Evolutionary conservation across 177 flowering plant genomes (phyloP).

Genomic region (Tripterygium wilfordii): DNA sequence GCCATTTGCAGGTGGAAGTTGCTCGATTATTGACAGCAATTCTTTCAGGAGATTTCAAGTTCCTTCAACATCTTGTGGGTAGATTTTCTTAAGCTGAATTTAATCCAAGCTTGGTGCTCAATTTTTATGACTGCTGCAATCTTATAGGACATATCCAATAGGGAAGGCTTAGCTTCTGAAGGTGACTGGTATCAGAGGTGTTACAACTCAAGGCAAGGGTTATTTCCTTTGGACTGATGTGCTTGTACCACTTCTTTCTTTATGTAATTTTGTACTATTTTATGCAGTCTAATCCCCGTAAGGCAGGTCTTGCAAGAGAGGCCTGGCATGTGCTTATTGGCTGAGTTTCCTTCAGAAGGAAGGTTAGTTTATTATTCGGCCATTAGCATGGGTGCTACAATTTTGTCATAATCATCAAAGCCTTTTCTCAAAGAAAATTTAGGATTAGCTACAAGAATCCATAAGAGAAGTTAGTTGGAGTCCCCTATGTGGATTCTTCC

Average conservation of each 20-base stretch:
- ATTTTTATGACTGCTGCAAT: conserved; percentile 11
- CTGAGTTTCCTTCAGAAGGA: conserved; percentile 79
- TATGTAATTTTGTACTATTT: conserved; percentile 1
- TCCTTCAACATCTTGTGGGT: conserved; percentile 73
- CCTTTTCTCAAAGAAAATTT: too few relatives aligned
- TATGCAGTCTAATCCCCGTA: conserved; percentile 47
- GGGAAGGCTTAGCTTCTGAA: conserved; percentile 84
- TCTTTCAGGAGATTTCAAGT: conserved; percentile 64
- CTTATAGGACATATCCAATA: conserved; percentile 90
- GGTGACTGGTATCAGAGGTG: conserved; percentile 67
- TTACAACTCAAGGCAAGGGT: conserved; percentile 48
- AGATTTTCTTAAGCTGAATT: too few relatives aligned
- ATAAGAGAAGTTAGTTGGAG: too few relatives aligned
- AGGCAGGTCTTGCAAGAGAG: conserved; percentile 53
- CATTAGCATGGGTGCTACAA: too few relatives aligned
- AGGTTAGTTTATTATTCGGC: conserved; percentile 53
- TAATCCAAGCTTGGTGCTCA: background rate
- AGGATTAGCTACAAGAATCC: too few relatives aligned
- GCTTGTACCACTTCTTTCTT: background rate
- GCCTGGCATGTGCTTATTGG: conserved; percentile 58
- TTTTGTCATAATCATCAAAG: too few relatives aligned
- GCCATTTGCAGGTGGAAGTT: conserved; percentile 75
- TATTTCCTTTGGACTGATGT: background rate
- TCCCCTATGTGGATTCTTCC: too few relatives aligned
- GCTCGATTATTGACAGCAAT: conserved; percentile 51